Conservation (phyloP, 306 rosid genomes). For the Cucurbita argyrosperma region DNA sequence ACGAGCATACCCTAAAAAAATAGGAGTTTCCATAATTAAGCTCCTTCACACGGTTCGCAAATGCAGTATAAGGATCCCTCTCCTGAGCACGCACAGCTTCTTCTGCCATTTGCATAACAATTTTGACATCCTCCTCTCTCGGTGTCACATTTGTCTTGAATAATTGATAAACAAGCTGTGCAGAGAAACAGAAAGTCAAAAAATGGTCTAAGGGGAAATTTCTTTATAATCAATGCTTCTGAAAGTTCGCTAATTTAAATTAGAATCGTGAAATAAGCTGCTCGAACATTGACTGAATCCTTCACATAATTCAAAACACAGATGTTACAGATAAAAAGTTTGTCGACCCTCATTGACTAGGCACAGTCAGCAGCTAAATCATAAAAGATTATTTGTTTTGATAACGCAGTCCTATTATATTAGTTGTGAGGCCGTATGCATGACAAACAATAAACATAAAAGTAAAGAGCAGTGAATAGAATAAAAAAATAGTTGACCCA, state of each 20-base stretch:
- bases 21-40: conserved; percentile 91
- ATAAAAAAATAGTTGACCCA: neutral
- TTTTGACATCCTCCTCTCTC: conserved; percentile 73
- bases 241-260: neutral
- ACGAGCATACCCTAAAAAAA: conserved; percentile 64
- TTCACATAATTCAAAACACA: no score
- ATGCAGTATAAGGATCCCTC: conserved; percentile 88
- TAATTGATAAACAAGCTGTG: conserved; percentile 95
- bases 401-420: neutral
- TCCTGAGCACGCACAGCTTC: conserved; percentile 92
- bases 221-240: neutral
- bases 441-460: neutral
- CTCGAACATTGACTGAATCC: neutral
- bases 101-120: conserved; percentile 98
- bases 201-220: neutral
- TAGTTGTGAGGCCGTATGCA: neutral
- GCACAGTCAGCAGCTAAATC: neutral
- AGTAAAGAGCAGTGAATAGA: neutral
- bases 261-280: neutral
- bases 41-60: conserved; percentile 93
- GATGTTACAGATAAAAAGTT: no score
- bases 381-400: neutral
- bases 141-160: conserved; percentile 68
- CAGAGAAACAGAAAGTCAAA: neutral
- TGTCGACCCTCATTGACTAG: no score